Evolutionary conservation across 2,329 filamentous ascomycete species (phyloP).

Genomic region (Fusarium lyarnte): DNA sequence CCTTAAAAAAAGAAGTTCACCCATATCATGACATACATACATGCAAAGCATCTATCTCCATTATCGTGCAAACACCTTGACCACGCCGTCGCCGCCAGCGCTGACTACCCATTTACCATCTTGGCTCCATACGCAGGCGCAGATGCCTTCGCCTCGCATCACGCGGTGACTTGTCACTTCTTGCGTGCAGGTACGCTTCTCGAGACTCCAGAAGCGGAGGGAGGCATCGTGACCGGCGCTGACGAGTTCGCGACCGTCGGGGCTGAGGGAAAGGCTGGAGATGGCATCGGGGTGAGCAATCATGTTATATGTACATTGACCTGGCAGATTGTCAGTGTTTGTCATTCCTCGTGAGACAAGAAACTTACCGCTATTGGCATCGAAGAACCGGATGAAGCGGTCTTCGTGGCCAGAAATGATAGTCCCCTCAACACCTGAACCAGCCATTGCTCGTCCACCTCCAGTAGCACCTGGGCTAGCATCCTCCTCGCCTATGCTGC

Average conservation of each 20-base stretch:
- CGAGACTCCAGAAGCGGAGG: constrained; percentile 95
- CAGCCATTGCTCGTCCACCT: constrained; percentile 70
- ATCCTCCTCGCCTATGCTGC: constrained; percentile 76
- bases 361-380: constrained; percentile 94
- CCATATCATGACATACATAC: constrained; percentile 11
- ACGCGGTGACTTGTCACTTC: constrained; percentile 92
- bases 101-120: constrained; percentile 95
- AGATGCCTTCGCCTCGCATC: constrained; percentile 96
- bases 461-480: constrained; percentile 79
- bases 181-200: constrained; percentile 94
- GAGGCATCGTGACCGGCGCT: constrained; percentile 96
- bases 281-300: constrained; percentile 94
- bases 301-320: constrained; percentile 99
- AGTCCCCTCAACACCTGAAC: constrained; percentile 86
- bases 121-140: constrained; percentile 93
- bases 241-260: constrained; percentile 92
- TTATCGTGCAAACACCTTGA: constrained; percentile 80
- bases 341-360: constrained; percentile 46
- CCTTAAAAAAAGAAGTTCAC: background rate
- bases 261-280: constrained; percentile 88
- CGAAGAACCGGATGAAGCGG: constrained; percentile 94
- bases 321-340: constrained; percentile 57
- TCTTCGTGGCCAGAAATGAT: constrained; percentile 98
- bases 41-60: constrained; percentile 6
- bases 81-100: constrained; percentile 92